phyloP scores from a whole-genome alignment of 2,329 filamentous ascomycete species.

The Aureobasidium leucospermi region DNA sequence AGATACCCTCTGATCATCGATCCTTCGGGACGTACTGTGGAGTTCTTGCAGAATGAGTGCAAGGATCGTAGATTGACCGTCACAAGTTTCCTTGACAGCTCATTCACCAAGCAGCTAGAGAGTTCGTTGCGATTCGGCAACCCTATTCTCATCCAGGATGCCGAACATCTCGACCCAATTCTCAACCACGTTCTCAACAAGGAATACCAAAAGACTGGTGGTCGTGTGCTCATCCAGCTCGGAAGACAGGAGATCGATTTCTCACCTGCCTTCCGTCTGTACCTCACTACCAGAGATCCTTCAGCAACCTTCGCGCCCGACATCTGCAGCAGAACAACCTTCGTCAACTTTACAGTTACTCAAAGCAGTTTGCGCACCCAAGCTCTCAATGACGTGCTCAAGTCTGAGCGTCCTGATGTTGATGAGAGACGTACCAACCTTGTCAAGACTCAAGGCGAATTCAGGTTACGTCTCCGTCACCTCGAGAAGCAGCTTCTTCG shows the following conservation, averaged over 20 bases:
- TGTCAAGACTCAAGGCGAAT: conserved; percentile 97
- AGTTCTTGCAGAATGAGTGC: conserved; percentile 92
- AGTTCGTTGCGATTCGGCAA: conserved; percentile 96
- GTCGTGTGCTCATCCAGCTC: conserved; percentile 94
- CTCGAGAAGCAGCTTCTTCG: conserved; percentile 90
- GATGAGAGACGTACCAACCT: conserved; percentile 94
- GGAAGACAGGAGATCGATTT: conserved; percentile 99
- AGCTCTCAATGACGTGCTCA: conserved; percentile 93
- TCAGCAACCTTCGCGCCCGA: conserved; percentile 94
- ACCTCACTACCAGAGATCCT: conserved; percentile 89
- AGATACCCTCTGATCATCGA: conserved; percentile 97
- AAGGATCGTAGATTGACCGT: conserved; percentile 90
- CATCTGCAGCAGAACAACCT: conserved; percentile 95
- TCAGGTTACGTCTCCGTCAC: conserved; percentile 94
- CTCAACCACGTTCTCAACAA: conserved; percentile 99
- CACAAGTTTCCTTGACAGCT: conserved; percentile 96
- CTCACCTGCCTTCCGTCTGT: conserved; percentile 91
- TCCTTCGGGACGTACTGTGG: conserved; percentile 86
- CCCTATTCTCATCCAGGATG: conserved; percentile 96
- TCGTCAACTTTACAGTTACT: conserved; percentile 98
- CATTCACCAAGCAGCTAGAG: conserved; percentile 95
- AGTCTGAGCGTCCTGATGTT: conserved; percentile 93
- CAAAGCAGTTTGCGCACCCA: conserved; percentile 98
- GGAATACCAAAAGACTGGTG: conserved; percentile 97
- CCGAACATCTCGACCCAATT: conserved; percentile 92